A percentile compares a stretch with the other conserved stretches of the same genome.
These are phyloP conservation scores for Termitomyces sp. DNA, from an alignment of 768 basidiomycete genomes.

Conservation along the genomic window DNA sequence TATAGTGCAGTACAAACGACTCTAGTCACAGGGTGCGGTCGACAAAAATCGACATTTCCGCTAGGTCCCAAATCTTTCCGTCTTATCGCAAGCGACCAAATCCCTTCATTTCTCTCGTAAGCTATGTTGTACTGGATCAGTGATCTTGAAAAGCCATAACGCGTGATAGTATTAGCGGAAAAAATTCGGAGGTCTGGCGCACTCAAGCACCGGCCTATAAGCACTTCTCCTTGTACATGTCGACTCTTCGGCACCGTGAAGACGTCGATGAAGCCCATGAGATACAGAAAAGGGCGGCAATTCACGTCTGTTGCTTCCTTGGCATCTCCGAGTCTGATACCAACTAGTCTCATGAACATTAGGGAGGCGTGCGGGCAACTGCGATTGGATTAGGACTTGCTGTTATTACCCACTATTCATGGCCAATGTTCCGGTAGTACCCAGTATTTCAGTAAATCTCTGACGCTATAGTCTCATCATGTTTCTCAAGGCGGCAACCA, in stretches of 20 bases:
- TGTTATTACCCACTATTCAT: slow-evolving; percentile 60
- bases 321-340: neutral
- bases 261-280: slow-evolving; percentile 54
- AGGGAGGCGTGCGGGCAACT: slow-evolving; percentile 52
- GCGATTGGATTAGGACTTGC: slow-evolving; percentile 55
- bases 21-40: too few relatives aligned
- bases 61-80: too few relatives aligned
- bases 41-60: too few relatives aligned
- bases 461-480: neutral
- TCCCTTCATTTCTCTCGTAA: too few relatives aligned
- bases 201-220: neutral
- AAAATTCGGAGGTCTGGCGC: neutral
- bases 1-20: too few relatives aligned
- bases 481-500: slow-evolving; percentile 57
- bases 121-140: too few relatives aligned
- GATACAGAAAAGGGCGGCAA: slow-evolving; percentile 53
- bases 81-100: too few relatives aligned
- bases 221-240: slow-evolving; percentile 14
- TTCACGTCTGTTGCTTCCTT: slow-evolving; percentile 36
- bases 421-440: slow-evolving; percentile 64
- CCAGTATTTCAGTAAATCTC: neutral
- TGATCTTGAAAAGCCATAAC: too few relatives aligned
- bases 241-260: slow-evolving; percentile 38
- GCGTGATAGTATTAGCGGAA: neutral
- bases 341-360: slow-evolving; percentile 8